Evolutionary conservation across 2,329 filamentous ascomycete species (phyloP).

Genomic region (Cladophialophora psammophila): DNA sequence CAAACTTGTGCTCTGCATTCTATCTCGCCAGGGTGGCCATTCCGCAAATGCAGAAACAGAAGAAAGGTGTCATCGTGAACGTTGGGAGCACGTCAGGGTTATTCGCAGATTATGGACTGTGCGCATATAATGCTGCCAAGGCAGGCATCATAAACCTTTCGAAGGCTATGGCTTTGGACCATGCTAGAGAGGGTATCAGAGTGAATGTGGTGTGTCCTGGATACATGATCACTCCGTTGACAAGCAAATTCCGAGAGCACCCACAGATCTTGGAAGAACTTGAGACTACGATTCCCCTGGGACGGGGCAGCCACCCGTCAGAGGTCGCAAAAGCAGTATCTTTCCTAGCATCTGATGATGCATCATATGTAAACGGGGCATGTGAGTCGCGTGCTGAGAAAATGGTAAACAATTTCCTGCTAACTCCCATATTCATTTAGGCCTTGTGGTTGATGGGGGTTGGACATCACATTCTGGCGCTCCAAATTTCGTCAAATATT

Average conservation of each 20-base stretch:
- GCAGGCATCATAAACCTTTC: slow-evolving; percentile 28
- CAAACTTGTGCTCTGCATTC: slow-evolving; percentile 28
- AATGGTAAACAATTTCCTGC: too few species aligned
- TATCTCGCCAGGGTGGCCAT: slow-evolving; percentile 27
- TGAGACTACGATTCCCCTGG: slow-evolving; percentile 29
- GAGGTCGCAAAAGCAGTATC: slow-evolving; percentile 28
- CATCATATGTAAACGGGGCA: slow-evolving; percentile 33
- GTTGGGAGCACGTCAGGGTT: slow-evolving; percentile 26
- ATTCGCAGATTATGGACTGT: slow-evolving; percentile 31
- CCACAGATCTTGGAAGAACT: slow-evolving; percentile 23
- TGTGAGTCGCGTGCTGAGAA: too few species aligned
- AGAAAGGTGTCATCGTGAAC: slow-evolving; percentile 31
- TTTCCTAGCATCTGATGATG: slow-evolving; percentile 28
- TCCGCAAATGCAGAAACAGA: slow-evolving; percentile 24
- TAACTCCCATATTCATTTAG: too few species aligned
- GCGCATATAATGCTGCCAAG: slow-evolving; percentile 30
- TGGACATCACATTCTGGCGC: too few species aligned
- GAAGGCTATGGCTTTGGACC: slow-evolving; percentile 28
- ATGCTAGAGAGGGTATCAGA: slow-evolving; percentile 29
- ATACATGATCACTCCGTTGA: slow-evolving; percentile 28
- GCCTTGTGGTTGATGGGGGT: too few species aligned
- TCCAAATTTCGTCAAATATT: too few species aligned
- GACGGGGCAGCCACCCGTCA: slow-evolving; percentile 23
- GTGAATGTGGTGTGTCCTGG: slow-evolving; percentile 27
- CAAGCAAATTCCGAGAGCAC: slow-evolving; percentile 9